Conservation (phyloP, 345 rosid genomes). For the Eutrema yunnanense region DNA sequence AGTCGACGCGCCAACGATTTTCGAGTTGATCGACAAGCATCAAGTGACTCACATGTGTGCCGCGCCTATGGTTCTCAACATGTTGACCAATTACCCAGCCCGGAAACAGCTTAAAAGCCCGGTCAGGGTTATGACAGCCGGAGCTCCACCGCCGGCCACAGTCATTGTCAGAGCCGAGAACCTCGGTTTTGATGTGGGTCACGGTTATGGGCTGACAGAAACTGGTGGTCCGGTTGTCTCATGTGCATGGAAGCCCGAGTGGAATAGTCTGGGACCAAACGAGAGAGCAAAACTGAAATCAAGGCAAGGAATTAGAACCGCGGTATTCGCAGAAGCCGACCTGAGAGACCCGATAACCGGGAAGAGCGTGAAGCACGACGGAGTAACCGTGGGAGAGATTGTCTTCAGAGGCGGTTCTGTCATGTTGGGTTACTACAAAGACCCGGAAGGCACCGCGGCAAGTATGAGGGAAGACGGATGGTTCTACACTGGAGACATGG, state of each 20-base stretch:
- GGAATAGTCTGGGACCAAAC: slow-evolving; percentile 31
- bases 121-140: slow-evolving; percentile 44
- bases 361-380: slow-evolving; percentile 42
- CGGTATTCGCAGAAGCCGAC: slow-evolving; percentile 33
- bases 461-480: slow-evolving; percentile 43
- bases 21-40: slow-evolving; percentile 34
- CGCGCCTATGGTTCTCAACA: slow-evolving; percentile 52
- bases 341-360: slow-evolving; percentile 38
- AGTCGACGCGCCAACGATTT: slow-evolving; percentile 31
- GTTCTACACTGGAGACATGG: slow-evolving; percentile 56
- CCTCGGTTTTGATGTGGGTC: slow-evolving; percentile 44
- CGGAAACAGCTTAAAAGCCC: slow-evolving; percentile 24
- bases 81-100: slow-evolving; percentile 35
- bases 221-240: slow-evolving; percentile 43
- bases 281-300: slow-evolving; percentile 46
- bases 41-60: slow-evolving; percentile 61
- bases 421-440: slow-evolving; percentile 58
- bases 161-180: slow-evolving; percentile 35
- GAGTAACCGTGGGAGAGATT: slow-evolving; percentile 46
- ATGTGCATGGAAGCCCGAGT: slow-evolving; percentile 47
- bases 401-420: slow-evolving; percentile 43
- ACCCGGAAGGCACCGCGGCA: slow-evolving; percentile 31
- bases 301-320: slow-evolving; percentile 43
- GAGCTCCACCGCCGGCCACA: slow-evolving; percentile 46
- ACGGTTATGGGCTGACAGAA: slow-evolving; percentile 55